A percentile compares a stretch with the other conserved stretches of the same genome.
phyloP scores from a whole-genome alignment of 1,139 yeast species.

The Pneumocystis sp. region DNA sequence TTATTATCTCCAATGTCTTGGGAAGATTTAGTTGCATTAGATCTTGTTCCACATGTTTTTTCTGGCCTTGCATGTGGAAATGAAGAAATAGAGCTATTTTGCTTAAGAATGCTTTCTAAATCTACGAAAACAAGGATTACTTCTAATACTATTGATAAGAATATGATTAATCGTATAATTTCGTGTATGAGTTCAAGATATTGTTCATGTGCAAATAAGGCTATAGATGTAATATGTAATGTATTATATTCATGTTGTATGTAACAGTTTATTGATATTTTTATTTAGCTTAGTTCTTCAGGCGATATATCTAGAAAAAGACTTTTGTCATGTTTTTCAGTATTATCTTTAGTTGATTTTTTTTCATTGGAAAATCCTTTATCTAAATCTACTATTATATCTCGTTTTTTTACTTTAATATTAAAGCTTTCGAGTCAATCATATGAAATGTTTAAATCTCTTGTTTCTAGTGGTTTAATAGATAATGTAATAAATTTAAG shows the following conservation, averaged over 20 bases:
- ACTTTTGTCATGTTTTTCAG: not conserved
- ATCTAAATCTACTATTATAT: not conserved
- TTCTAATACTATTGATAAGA: not conserved
- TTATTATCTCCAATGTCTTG: not conserved
- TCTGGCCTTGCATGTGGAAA: not conserved
- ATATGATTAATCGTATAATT: not conserved
- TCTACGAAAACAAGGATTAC: not conserved
- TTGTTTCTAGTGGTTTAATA: not conserved
- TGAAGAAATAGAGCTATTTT: not conserved
- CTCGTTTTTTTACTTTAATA: not conserved
- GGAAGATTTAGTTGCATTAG: not conserved
- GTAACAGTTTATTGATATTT: not conserved
- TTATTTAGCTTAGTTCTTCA: not conserved
- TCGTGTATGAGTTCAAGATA: not conserved
- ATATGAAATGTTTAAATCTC: not conserved
- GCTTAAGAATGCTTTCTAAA: not conserved
- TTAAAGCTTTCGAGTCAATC: not conserved
- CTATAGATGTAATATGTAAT: not conserved
- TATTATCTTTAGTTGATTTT: not conserved
- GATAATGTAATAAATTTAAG: not conserved
- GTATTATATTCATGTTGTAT: not conserved
- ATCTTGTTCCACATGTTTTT: not conserved
- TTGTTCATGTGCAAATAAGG: not conserved
- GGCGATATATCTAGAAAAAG: not conserved
- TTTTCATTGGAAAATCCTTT: not conserved